A percentile compares a stretch with the other conserved stretches of the same genome.
Conservation (phyloP, 179 eudicot species). For the Vitellaria paradoxa region DNA sequence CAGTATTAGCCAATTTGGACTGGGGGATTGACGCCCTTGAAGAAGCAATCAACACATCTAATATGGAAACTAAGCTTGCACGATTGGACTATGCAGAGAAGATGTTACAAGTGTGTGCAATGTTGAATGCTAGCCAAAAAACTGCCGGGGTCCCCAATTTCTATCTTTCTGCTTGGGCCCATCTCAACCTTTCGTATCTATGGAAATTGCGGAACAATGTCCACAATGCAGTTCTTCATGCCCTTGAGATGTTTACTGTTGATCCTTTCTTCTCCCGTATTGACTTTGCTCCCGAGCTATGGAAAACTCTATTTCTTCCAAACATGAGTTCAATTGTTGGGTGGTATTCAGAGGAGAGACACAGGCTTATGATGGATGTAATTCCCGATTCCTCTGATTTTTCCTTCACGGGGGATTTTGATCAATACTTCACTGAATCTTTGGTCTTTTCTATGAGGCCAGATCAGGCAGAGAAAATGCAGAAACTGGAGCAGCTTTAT, state of each 20-base stretch:
- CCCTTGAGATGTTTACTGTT: slow-evolving; percentile 47
- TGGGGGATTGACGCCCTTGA: slow-evolving; percentile 67
- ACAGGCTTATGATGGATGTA: slow-evolving; percentile 45
- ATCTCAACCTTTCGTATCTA: slow-evolving; percentile 45
- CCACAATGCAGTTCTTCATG: slow-evolving; percentile 37
- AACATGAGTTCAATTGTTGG: slow-evolving; percentile 55
- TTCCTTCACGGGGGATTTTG: slow-evolving; percentile 51
- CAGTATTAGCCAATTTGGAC: slow-evolving; percentile 54
- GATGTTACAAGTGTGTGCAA: slow-evolving; percentile 60
- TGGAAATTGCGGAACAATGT: slow-evolving; percentile 38
- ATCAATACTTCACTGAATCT: slow-evolving; percentile 44
- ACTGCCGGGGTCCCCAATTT: slow-evolving; percentile 57
- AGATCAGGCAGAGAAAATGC: slow-evolving; percentile 49
- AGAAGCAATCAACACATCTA: slow-evolving; percentile 53
- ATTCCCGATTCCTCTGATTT: slow-evolving; percentile 50
- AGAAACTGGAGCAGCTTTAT: slow-evolving; percentile 42
- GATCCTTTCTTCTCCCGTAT: slow-evolving; percentile 58
- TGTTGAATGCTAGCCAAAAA: slow-evolving; percentile 40
- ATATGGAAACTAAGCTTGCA: slow-evolving; percentile 48
- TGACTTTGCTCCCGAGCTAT: slow-evolving; percentile 62
- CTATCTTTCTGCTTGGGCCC: slow-evolving; percentile 63
- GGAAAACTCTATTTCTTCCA: slow-evolving; percentile 48
- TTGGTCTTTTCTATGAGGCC: slow-evolving; percentile 48
- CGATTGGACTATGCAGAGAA: slow-evolving; percentile 52
- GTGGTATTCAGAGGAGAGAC: slow-evolving; percentile 57